A percentile compares a stretch with the other conserved stretches of the same genome.
Conservation (phyloP, 1,139 yeast species). For the Yamadazyma atmosphaerica region DNA sequence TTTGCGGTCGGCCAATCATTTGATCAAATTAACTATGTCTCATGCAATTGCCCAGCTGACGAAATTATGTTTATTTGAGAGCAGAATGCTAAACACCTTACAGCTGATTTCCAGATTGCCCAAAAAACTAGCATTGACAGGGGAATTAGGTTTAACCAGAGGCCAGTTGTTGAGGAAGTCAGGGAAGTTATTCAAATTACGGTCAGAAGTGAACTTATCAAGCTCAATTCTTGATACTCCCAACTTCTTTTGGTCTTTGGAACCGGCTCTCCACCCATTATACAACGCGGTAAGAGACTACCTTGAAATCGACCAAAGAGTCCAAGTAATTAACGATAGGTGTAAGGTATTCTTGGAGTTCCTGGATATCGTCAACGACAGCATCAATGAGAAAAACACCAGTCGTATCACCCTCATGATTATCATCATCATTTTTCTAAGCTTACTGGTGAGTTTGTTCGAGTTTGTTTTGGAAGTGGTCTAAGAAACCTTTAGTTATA, state of each 20-base stretch:
- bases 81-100: conserved; percentile 81
- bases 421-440: conserved; percentile 75
- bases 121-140: conserved; percentile 85
- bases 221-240: conserved; percentile 94
- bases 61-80: conserved; percentile 85
- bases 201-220: conserved; percentile 91
- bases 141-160: conserved; percentile 74
- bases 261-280: conserved; percentile 91
- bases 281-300: conserved; percentile 90
- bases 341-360: conserved; percentile 93
- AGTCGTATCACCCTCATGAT: conserved; percentile 90
- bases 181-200: conserved; percentile 81
- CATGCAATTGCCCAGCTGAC: conserved; percentile 98
- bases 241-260: conserved; percentile 93
- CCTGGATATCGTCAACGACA: conserved; percentile 89
- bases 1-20: conserved; percentile 84
- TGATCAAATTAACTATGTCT: conserved; percentile 88
- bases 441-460: conserved; percentile 63
- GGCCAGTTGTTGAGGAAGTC: conserved; percentile 83
- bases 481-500: no score
- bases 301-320: conserved; percentile 91
- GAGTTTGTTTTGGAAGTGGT: conserved; percentile 41
- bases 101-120: conserved; percentile 87
- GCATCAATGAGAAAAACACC: conserved; percentile 90
- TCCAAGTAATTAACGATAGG: conserved; percentile 87